Evolutionary conservation across 306 rosid genomes (phyloP).

Genomic region (Arachis hypogaea): DNA sequence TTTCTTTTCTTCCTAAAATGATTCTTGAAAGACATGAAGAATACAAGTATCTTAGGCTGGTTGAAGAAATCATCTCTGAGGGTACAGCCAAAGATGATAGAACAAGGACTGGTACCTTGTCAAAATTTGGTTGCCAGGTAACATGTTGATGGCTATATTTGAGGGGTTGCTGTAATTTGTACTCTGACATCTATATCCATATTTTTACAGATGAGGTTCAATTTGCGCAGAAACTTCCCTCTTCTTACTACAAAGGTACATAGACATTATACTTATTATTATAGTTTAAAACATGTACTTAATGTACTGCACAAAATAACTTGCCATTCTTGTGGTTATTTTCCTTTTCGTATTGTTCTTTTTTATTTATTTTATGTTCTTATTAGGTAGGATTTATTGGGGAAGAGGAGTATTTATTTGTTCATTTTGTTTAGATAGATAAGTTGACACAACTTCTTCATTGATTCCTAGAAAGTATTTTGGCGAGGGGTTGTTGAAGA

Average conservation of each 20-base stretch:
- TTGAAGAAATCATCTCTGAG: constrained; percentile 77
- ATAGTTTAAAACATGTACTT: constrained; percentile 10
- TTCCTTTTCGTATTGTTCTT: constrained; percentile 20
- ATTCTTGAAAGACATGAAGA: constrained; percentile 85
- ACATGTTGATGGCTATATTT: constrained; percentile 28
- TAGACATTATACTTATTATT: constrained; percentile 30
- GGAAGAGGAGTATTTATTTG: constrained; percentile 34
- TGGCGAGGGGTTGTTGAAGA: constrained; percentile 99
- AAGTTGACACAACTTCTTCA: constrained; percentile 46
- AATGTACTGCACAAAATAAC: too few relatives aligned
- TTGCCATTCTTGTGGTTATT: not conserved
- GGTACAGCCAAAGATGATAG: constrained; percentile 84
- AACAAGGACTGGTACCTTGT: constrained; percentile 93
- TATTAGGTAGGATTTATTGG: constrained; percentile 22
- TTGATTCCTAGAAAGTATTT: constrained; percentile 80
- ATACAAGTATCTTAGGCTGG: constrained; percentile 70
- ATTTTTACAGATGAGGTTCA: constrained; percentile 79
- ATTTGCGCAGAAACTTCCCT: constrained; percentile 82
- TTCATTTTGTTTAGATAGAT: constrained; percentile 29
- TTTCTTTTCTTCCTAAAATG: constrained; percentile 82
- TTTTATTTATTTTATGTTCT: not conserved
- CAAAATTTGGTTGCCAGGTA: constrained; percentile 97
- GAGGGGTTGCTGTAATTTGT: constrained; percentile 30
- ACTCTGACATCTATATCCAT: constrained; percentile 36
- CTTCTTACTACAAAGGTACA: constrained; percentile 93